Evolutionary conservation across 257 asterid genomes (phyloP), one percentile per base, ranked within the genome.

Genomic region (Rubia yunnanensis): DNA sequence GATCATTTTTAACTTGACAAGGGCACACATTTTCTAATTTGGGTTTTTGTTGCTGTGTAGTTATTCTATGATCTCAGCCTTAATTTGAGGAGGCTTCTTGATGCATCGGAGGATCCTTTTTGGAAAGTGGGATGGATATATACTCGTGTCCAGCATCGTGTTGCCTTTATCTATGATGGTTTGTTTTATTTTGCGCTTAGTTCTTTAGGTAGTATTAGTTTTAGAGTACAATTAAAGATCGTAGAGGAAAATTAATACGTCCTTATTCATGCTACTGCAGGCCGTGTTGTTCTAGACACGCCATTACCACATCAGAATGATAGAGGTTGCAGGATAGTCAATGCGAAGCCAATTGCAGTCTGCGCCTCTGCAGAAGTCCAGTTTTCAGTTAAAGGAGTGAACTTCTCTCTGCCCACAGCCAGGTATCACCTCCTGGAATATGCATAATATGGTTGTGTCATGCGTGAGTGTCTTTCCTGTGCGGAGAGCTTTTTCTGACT

Each of bases 41-140:
- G 68, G 34, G 35, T 50, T 68, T 69, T 67, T 32, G 63, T 28
- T 70, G 41, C 22, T 66, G 63, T 84, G 84, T 88, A 90, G 96
- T 84, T 94, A 49, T 79, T 72, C 76, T 77, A 82, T 73, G 82
- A 88, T 77, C 80, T 88, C 70, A 72, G 74, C 54, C 80, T 87
- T 78, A 83, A 88, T 77, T 80, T 94, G 83, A 81, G 79, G 76
- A 82, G 76, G 85, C 96, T 94, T 83, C 79, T 90, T 73, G 78
- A 82, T 78, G 75, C 84, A 71, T 88, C 87, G 35, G 66, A 77
- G 24, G 90, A 90, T 76, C 74, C 95, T 59, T 86, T 90, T 74
- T 90, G 99, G 97, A 83, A 73, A 74, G 75, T 82, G 11, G 99
- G 96, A 59, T 88, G 96, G 97, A 83, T 94, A 72, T 90, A 86